Evolutionary conservation across 495 filamentous ascomycete species (phyloP), one percentile per base, ranked within the genome.

Genomic region (Podospora comata): DNA sequence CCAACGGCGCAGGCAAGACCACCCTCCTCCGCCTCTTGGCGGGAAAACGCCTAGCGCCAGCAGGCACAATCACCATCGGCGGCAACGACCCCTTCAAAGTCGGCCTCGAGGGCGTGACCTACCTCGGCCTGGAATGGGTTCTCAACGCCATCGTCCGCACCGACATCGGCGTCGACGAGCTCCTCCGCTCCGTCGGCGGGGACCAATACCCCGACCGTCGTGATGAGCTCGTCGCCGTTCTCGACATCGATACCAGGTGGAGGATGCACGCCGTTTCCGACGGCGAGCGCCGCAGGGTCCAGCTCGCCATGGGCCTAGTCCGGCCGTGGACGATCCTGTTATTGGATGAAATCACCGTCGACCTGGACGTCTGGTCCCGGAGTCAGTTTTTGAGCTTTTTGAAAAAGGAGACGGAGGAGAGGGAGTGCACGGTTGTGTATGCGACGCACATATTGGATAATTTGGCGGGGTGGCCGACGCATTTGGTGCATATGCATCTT

Each of bases 371-470:
- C 30, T 84, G 97, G 67, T 90, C 86, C 34, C 84, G 95, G 15
- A 86, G 85, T 67, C 89, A 93, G 72, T 99, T 99, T 76, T 82
- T 99, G n/a, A 78, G 81, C 2, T 99, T 93, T 76, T 75, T 99
- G 74, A 91, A 92, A 75, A 83, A 83, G 23, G 95, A 99, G 85
- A 97, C 95, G 0, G 90, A 93, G 81, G 80, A 73, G 6, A 80
- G 96, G 60, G 79, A 86, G 11, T 97, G 93, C 75, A 97, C 95
- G 2, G 91, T 99, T 71, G 94, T 98, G 28, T 99, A 99, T 79
- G 95, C 95, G 27, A 98, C 95, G 20, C 95, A 99, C 77, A 97
- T 99, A 64, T 77, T 99, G 72, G 95, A 99, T 75, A 96, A 96
- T 70, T 77, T 97, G 28, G 92, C 91, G 0, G 86, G 86, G 44